Conservation (phyloP, 106 monocot genomes). For the Platanthera zijinensis region DNA sequence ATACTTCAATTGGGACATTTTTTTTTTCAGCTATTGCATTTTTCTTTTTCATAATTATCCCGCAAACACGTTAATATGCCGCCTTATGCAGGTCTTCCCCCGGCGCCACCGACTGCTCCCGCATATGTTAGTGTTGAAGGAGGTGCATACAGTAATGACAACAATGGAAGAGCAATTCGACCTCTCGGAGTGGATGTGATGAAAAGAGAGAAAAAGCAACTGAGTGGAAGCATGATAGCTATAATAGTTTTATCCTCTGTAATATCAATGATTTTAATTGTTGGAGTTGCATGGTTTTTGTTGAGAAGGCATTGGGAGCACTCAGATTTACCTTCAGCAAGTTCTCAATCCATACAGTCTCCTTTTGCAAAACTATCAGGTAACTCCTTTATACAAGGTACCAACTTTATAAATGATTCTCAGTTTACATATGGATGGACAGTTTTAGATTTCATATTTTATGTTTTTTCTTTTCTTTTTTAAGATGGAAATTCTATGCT, state of each 20-base stretch:
- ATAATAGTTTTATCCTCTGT: constrained; percentile 59
- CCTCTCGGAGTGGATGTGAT: constrained; percentile 77
- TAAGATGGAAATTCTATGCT: not conserved
- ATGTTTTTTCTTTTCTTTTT: not conserved
- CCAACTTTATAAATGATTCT: not conserved
- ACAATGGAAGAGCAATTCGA: constrained; percentile 51
- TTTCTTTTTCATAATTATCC: not conserved
- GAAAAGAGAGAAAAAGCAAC: constrained; percentile 30
- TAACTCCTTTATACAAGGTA: constrained; percentile 11
- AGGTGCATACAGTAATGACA: constrained; percentile 29
- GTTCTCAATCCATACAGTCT: constrained; percentile 26
- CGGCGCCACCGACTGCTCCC: constrained; percentile 62
- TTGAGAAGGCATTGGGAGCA: constrained; percentile 29
- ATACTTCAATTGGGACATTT: not conserved
- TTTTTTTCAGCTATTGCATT: not conserved
- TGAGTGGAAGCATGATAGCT: constrained; percentile 54
- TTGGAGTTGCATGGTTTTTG: constrained; percentile 56
- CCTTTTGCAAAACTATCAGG: constrained; percentile 47
- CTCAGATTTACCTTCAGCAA: constrained; percentile 9
- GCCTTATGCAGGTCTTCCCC: constrained; percentile 71
- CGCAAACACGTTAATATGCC: not conserved
- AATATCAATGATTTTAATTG: constrained; percentile 42
- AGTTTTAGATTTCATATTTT: not conserved
- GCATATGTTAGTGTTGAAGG: constrained; percentile 27
- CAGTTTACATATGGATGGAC: not conserved